phyloP scores from a whole-genome alignment of 345 rosid genomes.

The Excoecaria cochinchinensis region DNA sequence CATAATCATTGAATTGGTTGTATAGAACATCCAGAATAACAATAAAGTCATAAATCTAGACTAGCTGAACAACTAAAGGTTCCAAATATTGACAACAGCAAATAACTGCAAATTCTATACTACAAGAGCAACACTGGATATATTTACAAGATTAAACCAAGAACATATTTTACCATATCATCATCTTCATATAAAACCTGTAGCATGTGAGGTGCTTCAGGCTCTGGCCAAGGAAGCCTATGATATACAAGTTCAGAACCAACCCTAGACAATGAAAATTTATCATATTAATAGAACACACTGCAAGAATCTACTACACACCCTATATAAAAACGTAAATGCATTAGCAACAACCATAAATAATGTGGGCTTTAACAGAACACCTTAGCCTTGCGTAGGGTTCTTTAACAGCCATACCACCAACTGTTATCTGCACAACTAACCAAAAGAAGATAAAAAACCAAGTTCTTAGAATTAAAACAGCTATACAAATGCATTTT shows the following conservation, averaged over 20 bases:
- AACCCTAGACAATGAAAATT: conserved; percentile 34
- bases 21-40: background rate
- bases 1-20: background rate
- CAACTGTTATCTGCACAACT: conserved; percentile 57
- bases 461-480: background rate
- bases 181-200: conserved; percentile 67
- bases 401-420: conserved; percentile 56
- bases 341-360: background rate
- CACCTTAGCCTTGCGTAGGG: conserved; percentile 53
- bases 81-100: background rate
- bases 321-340: background rate
- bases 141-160: too few species aligned
- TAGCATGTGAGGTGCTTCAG: conserved; percentile 55
- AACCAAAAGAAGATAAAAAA: conserved; percentile 12
- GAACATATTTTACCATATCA: conserved; percentile 48
- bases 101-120: background rate
- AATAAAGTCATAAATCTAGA: background rate
- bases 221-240: conserved; percentile 94
- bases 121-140: background rate
- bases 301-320: background rate
- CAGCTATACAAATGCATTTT: background rate
- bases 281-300: background rate
- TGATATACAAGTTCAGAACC: conserved; percentile 65
- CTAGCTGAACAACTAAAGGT: background rate
- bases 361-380: conserved; percentile 9